Evolutionary conservation across 1,284 basidiomycete species (phyloP).

Genomic region (Cutaneotrichosporon sp.): DNA sequence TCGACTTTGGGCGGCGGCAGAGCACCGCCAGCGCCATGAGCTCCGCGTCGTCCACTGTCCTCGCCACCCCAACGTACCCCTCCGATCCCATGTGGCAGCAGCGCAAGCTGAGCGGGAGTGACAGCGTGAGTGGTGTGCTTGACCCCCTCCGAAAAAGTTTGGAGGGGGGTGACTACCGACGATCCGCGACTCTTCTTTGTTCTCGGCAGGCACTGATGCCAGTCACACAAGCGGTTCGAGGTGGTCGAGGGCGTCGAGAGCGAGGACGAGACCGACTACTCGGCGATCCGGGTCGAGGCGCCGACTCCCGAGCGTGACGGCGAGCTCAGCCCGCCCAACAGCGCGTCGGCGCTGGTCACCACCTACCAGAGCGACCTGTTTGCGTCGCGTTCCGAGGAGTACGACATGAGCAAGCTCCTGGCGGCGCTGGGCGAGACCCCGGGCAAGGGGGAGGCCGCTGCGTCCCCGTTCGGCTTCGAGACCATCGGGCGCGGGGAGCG

Average conservation of each 20-base stretch:
- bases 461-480: slow-evolving; percentile 3
- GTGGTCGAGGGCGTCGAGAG: background rate
- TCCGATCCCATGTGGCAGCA: slow-evolving; percentile 3
- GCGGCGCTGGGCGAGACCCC: background rate
- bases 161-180: background rate
- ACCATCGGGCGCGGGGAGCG: background rate
- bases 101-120: background rate
- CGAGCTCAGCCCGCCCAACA: background rate
- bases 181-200: background rate
- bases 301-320: background rate
- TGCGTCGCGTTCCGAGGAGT: background rate
- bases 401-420: slow-evolving; percentile 5
- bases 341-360: background rate
- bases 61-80: slow-evolving; percentile 1
- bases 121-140: slow-evolving; percentile 3
- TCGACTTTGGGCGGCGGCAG: background rate
- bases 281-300: background rate
- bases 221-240: background rate
- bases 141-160: background rate
- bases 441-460: background rate
- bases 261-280: background rate
- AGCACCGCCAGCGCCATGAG: background rate
- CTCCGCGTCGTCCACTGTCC: background rate
- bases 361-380: slow-evolving; percentile 4
- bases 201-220: background rate